These are phyloP conservation scores for Pyrenula aspistea DNA, from an alignment of 495 filamentous ascomycete genomes.

Conservation along the genomic window DNA sequence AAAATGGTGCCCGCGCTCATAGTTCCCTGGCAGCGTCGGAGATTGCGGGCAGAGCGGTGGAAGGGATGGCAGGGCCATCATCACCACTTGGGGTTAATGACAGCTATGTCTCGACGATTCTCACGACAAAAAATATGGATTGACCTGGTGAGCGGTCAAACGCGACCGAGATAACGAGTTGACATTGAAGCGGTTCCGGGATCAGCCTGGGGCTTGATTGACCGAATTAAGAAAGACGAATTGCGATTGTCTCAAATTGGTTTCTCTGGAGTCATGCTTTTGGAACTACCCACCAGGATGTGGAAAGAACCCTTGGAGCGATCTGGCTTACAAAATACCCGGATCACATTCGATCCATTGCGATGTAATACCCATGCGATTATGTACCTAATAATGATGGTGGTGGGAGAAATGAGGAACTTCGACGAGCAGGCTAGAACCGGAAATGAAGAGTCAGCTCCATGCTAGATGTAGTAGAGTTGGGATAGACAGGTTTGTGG, in stretches of 20 bases:
- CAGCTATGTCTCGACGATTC: not conserved
- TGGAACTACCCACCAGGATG: too few species aligned
- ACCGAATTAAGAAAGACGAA: too few species aligned
- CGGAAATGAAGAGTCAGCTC: not conserved
- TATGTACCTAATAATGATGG: not conserved
- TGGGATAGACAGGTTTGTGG: not conserved
- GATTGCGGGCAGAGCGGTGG: not conserved
- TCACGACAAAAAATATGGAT: not conserved
- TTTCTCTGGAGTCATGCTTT: too few species aligned
- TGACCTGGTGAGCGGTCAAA: too few species aligned
- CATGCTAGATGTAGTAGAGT: not conserved
- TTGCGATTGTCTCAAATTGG: too few species aligned
- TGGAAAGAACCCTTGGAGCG: not conserved
- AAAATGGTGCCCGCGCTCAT: not conserved
- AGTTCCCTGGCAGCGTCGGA: not conserved
- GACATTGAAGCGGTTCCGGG: too few species aligned
- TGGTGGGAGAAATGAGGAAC: not conserved
- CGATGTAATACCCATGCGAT: not conserved
- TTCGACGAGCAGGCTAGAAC: not conserved
- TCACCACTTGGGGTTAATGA: not conserved
- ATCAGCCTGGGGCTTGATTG: too few species aligned
- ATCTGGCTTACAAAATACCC: not conserved
- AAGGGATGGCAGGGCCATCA: not conserved
- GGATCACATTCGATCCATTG: not conserved
- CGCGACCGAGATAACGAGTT: too few species aligned